phyloP scores from a whole-genome alignment of 306 rosid genomes.

The Adenanthera pavonina region DNA sequence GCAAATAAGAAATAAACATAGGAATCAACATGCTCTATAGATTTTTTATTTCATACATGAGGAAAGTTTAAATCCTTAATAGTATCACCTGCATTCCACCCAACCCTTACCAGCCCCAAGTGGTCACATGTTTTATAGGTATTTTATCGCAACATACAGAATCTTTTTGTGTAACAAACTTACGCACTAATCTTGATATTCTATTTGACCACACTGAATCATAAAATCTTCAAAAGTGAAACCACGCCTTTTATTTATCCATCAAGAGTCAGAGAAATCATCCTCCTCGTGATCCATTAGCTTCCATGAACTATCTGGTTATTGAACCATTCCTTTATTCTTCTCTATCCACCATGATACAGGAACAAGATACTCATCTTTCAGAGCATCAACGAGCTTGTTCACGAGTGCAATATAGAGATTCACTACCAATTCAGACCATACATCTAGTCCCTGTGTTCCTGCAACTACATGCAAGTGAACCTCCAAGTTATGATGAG shows the following conservation, averaged over 20 bases:
- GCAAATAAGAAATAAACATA: too few relatives aligned
- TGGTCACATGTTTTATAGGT: too few relatives aligned
- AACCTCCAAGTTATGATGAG: constrained; percentile 69
- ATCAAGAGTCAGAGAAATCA: neutral
- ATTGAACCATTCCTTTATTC: constrained; percentile 72
- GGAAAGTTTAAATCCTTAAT: too few relatives aligned
- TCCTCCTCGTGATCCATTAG: constrained; percentile 45
- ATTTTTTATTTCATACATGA: too few relatives aligned
- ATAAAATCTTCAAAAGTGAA: neutral
- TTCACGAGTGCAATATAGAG: constrained; percentile 66
- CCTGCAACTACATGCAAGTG: constrained; percentile 48
- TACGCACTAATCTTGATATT: neutral
- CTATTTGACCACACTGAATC: neutral
- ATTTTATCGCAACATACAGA: too few relatives aligned
- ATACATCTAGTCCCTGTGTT: constrained; percentile 66
- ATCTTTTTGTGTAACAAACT: too few relatives aligned
- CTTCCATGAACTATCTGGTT: constrained; percentile 67
- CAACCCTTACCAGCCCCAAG: too few relatives aligned
- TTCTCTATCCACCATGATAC: constrained; percentile 53
- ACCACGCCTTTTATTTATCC: neutral
- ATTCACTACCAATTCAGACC: constrained; percentile 56
- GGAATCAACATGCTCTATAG: too few relatives aligned
- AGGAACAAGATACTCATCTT: constrained; percentile 61
- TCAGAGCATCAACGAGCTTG: constrained; percentile 45
- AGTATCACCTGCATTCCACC: too few relatives aligned